phyloP scores from a whole-genome alignment of 352 stramenopile genomes.

The Pythium sukuiense region DNA sequence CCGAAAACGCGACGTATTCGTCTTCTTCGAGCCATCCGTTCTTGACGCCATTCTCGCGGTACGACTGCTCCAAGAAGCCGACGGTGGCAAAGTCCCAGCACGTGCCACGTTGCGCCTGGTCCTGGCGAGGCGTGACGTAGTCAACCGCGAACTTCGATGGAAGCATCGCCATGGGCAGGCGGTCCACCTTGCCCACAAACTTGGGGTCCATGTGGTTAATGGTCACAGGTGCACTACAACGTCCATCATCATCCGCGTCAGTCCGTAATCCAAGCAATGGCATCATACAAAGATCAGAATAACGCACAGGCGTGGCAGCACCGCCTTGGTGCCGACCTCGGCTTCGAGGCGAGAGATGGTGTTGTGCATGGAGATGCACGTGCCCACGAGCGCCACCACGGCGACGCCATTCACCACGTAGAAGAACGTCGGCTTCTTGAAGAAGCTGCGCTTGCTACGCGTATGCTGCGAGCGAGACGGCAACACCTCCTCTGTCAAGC shows the following conservation, averaged over 20 bases:
- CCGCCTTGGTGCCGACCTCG: constrained; percentile 26
- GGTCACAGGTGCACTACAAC: constrained; percentile 20
- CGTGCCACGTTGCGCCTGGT: constrained; percentile 73
- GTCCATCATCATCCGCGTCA: constrained; percentile 5
- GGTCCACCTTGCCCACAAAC: constrained; percentile 33
- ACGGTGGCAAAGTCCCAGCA: constrained; percentile 87
- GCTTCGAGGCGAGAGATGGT: constrained; percentile 56
- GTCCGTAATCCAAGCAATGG: background rate
- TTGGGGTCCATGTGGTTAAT: constrained; percentile 22
- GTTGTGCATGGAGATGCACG: constrained; percentile 75
- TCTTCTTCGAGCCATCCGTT: constrained; percentile 69
- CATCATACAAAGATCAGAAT: background rate
- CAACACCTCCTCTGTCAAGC: constrained; percentile 15
- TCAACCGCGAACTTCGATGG: constrained; percentile 81
- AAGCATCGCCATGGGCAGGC: constrained; percentile 64
- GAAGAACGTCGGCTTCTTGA: constrained; percentile 40
- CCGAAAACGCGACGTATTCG: constrained; percentile 78
- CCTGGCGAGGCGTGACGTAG: constrained; percentile 72
- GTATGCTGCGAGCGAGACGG: constrained; percentile 17
- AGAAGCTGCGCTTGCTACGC: constrained; percentile 19
- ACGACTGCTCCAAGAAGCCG: constrained; percentile 76
- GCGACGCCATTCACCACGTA: constrained; percentile 61
- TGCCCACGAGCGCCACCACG: constrained; percentile 50
- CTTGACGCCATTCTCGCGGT: constrained; percentile 60
- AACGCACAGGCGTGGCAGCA: constrained; percentile 13